A percentile compares a stretch with the other conserved stretches of the same genome.
phyloP scores from a whole-genome alignment of 352 stramenopile genomes.

The Phytophthora syringae region DNA sequence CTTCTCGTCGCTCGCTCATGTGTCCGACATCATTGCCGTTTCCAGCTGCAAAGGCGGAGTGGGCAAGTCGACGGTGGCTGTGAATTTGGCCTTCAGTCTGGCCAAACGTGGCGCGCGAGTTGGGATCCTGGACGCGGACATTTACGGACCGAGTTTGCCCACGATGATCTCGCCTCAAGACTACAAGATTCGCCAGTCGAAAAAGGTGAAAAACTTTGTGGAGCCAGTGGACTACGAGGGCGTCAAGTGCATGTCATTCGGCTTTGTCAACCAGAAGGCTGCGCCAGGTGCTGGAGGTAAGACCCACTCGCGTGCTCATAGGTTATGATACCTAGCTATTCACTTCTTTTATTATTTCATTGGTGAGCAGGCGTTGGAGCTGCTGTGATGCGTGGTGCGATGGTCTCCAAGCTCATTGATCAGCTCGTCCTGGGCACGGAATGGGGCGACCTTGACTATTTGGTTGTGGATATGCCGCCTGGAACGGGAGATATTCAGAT shows the following conservation, averaged over 20 bases:
- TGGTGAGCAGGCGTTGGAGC: conserved; percentile 62
- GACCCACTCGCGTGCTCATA: neutral
- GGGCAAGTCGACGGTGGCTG: conserved; percentile 98
- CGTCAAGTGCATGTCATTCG: conserved; percentile 94
- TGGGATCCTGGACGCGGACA: conserved; percentile 98
- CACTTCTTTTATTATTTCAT: neutral
- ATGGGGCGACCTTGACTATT: conserved; percentile 99
- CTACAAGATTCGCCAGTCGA: conserved; percentile 71
- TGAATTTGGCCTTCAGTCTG: conserved; percentile 97
- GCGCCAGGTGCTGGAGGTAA: conserved; percentile 75
- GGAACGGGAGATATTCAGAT: conserved; percentile 99
- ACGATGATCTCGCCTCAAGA: conserved; percentile 93
- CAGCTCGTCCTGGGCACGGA: conserved; percentile 96
- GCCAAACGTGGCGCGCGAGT: conserved; percentile 92
- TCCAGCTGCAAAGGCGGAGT: conserved; percentile 98
- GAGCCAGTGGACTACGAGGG: conserved; percentile 87
- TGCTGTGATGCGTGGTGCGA: conserved; percentile 97
- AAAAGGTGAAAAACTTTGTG: conserved; percentile 75
- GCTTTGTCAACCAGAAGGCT: conserved; percentile 90
- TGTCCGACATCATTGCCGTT: conserved; percentile 90
- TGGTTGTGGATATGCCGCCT: conserved; percentile 99
- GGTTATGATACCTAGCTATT: too few species aligned
- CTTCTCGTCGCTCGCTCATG: conserved; percentile 82
- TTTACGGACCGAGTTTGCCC: conserved; percentile 98
- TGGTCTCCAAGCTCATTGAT: conserved; percentile 98